Conservation (phyloP, 441 rosid species). For the Populus hybrid region DNA sequence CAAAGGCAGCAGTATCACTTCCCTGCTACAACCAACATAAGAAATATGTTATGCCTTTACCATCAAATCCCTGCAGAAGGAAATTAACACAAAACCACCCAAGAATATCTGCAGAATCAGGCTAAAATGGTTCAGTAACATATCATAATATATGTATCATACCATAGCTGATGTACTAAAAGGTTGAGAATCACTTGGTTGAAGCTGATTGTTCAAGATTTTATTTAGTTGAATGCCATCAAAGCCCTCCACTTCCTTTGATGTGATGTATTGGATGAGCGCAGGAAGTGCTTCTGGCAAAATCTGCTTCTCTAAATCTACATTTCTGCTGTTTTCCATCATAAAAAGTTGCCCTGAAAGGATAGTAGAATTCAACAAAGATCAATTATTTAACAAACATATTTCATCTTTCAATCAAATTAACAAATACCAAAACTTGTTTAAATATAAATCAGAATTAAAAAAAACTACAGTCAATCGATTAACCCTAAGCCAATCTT, state of each 20-base stretch:
- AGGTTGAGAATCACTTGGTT: neutral
- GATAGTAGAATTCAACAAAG: too few species aligned
- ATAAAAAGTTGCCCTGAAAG: too few species aligned
- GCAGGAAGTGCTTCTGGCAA: neutral
- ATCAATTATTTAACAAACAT: too few species aligned
- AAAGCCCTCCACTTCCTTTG: constrained; percentile 1
- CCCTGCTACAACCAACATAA: neutral
- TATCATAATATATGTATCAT: neutral
- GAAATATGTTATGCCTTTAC: neutral
- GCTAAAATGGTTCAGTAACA: neutral
- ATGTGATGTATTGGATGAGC: neutral
- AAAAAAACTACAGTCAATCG: too few species aligned
- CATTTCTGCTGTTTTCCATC: too few species aligned
- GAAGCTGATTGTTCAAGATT: neutral
- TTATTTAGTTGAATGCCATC: neutral
- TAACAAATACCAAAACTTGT: too few species aligned
- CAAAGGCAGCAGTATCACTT: neutral
- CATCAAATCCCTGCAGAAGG: neutral
- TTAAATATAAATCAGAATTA: too few species aligned
- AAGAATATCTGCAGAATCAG: neutral
- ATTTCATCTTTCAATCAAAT: too few species aligned
- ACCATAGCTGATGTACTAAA: neutral
- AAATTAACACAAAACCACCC: neutral
- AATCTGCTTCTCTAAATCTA: neutral
- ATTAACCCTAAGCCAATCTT: too few species aligned